These are phyloP conservation scores for Barnettozyma sucrosica DNA, from an alignment of 805 yeast genomes.

Conservation along the genomic window DNA sequence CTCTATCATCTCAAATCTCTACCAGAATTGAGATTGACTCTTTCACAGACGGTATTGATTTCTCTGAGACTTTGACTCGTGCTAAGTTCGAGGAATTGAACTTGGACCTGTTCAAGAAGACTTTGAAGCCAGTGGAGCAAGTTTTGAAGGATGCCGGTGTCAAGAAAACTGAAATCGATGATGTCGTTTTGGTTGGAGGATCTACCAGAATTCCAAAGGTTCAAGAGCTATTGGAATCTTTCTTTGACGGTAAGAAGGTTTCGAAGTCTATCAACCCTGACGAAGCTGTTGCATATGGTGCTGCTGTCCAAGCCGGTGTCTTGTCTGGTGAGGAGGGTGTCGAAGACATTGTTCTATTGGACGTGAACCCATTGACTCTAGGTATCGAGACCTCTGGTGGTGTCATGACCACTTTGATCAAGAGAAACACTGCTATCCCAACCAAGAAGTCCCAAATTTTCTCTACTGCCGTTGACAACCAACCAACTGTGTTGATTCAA, in stretches of 20 bases:
- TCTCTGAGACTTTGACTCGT: slow-evolving; percentile 91
- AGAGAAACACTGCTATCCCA: slow-evolving; percentile 94
- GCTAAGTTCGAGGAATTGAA: slow-evolving; percentile 97
- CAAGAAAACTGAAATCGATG: slow-evolving; percentile 82
- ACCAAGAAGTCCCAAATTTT: slow-evolving; percentile 92
- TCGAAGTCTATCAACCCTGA: slow-evolving; percentile 98
- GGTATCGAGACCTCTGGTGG: slow-evolving; percentile 98
- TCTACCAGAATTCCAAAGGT: slow-evolving; percentile 99
- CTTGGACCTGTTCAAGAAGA: slow-evolving; percentile 87
- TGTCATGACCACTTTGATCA: slow-evolving; percentile 92
- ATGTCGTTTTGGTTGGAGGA: slow-evolving; percentile 97
- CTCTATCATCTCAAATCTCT: slow-evolving; percentile 90
- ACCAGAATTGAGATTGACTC: slow-evolving; percentile 96
- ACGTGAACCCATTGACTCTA: slow-evolving; percentile 88
- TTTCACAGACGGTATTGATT: slow-evolving; percentile 89
- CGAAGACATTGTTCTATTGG: slow-evolving; percentile 82
- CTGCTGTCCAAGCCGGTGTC: slow-evolving; percentile 99
- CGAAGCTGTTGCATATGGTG: slow-evolving; percentile 99
- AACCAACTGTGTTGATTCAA: slow-evolving; percentile 90
- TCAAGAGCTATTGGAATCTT: slow-evolving; percentile 85
- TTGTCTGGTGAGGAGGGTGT: slow-evolving; percentile 93
- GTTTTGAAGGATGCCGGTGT: slow-evolving; percentile 91
- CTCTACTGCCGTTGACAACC: slow-evolving; percentile 95
- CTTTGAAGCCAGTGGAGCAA: slow-evolving; percentile 93
- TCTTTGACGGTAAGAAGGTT: slow-evolving; percentile 91